Evolutionary conservation across 805 yeast genomes (phyloP).

Genomic region (Barnettozyma pratensis): DNA sequence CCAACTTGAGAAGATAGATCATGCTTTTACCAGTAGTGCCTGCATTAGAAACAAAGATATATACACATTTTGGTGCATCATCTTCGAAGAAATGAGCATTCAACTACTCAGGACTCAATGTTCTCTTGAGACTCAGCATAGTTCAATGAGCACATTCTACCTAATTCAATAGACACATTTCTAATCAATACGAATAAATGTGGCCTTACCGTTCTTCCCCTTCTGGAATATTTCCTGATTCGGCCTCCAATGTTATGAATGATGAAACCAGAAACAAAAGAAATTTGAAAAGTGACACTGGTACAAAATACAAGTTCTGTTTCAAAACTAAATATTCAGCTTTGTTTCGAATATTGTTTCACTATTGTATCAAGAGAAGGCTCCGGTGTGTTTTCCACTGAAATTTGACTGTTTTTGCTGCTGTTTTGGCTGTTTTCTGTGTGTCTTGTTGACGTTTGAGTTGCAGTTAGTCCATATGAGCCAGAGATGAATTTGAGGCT

Average conservation of each 20-base stretch:
- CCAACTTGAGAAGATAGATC: too few species aligned
- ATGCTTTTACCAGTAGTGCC: too few species aligned
- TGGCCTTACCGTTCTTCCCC: neutral
- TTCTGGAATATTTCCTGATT: neutral
- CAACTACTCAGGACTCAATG: too few species aligned
- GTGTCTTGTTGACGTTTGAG: neutral
- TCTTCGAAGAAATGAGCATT: too few species aligned
- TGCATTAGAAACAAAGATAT: too few species aligned
- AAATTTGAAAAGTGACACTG: neutral
- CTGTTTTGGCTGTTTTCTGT: neutral
- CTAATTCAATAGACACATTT: too few species aligned
- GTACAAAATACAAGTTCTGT: neutral
- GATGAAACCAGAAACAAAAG: neutral
- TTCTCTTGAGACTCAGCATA: too few species aligned
- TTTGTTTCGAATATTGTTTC: neutral
- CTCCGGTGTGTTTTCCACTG: neutral
- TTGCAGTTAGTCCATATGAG: neutral
- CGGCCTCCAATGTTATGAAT: neutral
- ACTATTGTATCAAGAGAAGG: neutral
- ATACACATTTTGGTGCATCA: too few species aligned
- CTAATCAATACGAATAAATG: neutral
- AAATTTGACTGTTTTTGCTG: neutral
- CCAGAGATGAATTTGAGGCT: conserved; percentile 6
- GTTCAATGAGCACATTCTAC: too few species aligned
- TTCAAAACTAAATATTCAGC: neutral